These are phyloP conservation scores for Raphanus sativus DNA, from an alignment of 345 rosid species.

Conservation along the genomic window DNA sequence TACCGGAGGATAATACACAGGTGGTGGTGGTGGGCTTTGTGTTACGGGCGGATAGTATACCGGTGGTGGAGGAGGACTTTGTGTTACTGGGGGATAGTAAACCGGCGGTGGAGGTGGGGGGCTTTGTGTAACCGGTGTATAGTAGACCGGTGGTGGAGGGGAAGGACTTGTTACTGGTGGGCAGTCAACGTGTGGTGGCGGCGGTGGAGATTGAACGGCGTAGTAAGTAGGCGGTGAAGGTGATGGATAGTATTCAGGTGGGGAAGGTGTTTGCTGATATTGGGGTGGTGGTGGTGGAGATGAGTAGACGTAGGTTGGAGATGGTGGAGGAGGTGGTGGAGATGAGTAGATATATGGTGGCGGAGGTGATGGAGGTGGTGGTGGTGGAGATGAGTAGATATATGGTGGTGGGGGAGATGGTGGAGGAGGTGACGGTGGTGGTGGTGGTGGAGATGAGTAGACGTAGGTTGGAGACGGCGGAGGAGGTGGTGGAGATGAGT, in stretches of 20 bases:
- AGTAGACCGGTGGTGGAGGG: slow-evolving; percentile 34
- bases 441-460: slow-evolving; percentile 27
- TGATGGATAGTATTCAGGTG: slow-evolving; percentile 28
- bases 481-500: slow-evolving; percentile 25
- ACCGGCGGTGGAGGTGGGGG: slow-evolving; percentile 23
- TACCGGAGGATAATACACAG: not conserved
- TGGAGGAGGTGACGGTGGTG: slow-evolving; percentile 34
- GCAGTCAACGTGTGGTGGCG: slow-evolving; percentile 30
- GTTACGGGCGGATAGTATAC: not conserved
- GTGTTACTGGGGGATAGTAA: slow-evolving; percentile 4
- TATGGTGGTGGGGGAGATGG: slow-evolving; percentile 31
- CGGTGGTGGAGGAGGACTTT: slow-evolving; percentile 25
- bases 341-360: slow-evolving; percentile 6
- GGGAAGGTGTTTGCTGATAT: slow-evolving; percentile 24
- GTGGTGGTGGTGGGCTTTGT: slow-evolving; percentile 32
- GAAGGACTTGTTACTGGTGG: slow-evolving; percentile 18
- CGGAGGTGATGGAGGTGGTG: slow-evolving; percentile 33
- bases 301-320: not conserved
- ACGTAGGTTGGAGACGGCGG: slow-evolving; percentile 29
- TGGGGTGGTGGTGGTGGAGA: slow-evolving; percentile 30
- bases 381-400: slow-evolving; percentile 30
- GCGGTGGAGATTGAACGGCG: slow-evolving; percentile 27
- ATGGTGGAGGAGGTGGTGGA: slow-evolving; percentile 32
- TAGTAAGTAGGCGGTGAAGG: slow-evolving; percentile 34
- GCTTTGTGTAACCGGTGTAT: slow-evolving; percentile 5